Evolutionary conservation across 805 yeast species (phyloP).

Genomic region (Metschnikowia aberdeeniae): DNA sequence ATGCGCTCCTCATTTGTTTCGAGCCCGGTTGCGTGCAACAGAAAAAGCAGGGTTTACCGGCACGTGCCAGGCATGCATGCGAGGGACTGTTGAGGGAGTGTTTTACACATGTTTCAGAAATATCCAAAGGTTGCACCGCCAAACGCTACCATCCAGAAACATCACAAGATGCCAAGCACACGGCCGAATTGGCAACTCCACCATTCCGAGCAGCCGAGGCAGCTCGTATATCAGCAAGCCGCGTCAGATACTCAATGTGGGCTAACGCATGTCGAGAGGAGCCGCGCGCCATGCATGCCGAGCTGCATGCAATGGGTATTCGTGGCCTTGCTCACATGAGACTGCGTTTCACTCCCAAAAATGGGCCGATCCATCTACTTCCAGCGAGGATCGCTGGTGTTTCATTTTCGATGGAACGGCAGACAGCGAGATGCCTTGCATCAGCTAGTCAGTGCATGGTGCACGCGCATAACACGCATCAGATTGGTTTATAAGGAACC

Average conservation of each 20-base stretch:
- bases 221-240: background rate
- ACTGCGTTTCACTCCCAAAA: background rate
- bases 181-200: too few relatives aligned
- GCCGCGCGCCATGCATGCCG: background rate
- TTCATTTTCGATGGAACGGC: background rate
- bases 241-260: conserved; percentile 1
- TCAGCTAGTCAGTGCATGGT: conserved; percentile 2
- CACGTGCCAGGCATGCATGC: too few relatives aligned
- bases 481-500: background rate
- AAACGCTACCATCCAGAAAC: too few relatives aligned
- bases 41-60: too few relatives aligned
- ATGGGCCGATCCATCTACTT: background rate
- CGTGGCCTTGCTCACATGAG: conserved; percentile 3
- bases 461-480: background rate
- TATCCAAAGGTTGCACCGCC: too few relatives aligned
- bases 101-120: background rate
- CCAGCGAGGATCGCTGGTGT: background rate
- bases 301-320: background rate
- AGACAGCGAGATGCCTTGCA: conserved; percentile 1
- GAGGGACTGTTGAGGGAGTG: background rate
- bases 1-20: too few relatives aligned
- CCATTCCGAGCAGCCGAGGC: too few relatives aligned
- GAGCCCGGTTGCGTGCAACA: too few relatives aligned
- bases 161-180: too few relatives aligned
- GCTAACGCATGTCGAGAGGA: conserved; percentile 1